Conservation (phyloP, 805 yeast species). For the Starmerella riodocensis region DNA sequence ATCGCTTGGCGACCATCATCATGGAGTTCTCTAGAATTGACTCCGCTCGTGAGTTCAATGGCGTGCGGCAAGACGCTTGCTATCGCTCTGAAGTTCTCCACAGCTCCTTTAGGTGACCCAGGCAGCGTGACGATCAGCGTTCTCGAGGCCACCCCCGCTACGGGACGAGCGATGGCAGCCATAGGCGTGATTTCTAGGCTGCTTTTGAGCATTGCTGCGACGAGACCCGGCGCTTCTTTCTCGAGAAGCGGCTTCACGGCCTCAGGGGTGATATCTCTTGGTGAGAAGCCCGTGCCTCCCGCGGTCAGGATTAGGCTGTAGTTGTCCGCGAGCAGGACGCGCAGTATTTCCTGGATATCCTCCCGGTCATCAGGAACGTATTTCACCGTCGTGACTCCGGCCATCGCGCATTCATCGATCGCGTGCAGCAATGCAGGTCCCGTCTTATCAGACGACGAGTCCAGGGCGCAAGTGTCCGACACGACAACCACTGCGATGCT, state of each 20-base stretch:
- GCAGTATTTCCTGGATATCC: slow-evolving; percentile 26
- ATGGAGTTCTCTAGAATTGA: slow-evolving; percentile 33
- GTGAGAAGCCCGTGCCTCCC: slow-evolving; percentile 44
- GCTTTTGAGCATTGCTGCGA: slow-evolving; percentile 34
- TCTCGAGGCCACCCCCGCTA: slow-evolving; percentile 33
- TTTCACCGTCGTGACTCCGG: slow-evolving; percentile 8
- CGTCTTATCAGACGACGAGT: slow-evolving; percentile 28
- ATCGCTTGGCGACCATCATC: no score
- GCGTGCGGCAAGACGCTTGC: slow-evolving; percentile 34
- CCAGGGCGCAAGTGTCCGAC: slow-evolving; percentile 32
- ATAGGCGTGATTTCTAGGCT: slow-evolving; percentile 36
- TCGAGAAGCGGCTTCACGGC: slow-evolving; percentile 34
- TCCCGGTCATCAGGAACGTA: slow-evolving; percentile 31
- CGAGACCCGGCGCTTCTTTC: slow-evolving; percentile 38
- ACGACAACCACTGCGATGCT: slow-evolving; percentile 30
- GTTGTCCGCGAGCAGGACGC: slow-evolving; percentile 22
- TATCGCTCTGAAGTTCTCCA: slow-evolving; percentile 34
- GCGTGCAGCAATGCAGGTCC: slow-evolving; percentile 22
- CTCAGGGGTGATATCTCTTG: slow-evolving; percentile 39
- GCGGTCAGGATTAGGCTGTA: slow-evolving; percentile 32
- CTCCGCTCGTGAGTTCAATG: slow-evolving; percentile 28
- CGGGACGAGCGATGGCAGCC: slow-evolving; percentile 40
- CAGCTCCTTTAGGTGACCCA: slow-evolving; percentile 40
- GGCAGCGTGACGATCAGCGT: slow-evolving; percentile 37
- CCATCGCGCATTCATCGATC: slow-evolving; percentile 13